phyloP scores from a whole-genome alignment of 2,329 filamentous ascomycete species.

The Didymella segeticola region DNA sequence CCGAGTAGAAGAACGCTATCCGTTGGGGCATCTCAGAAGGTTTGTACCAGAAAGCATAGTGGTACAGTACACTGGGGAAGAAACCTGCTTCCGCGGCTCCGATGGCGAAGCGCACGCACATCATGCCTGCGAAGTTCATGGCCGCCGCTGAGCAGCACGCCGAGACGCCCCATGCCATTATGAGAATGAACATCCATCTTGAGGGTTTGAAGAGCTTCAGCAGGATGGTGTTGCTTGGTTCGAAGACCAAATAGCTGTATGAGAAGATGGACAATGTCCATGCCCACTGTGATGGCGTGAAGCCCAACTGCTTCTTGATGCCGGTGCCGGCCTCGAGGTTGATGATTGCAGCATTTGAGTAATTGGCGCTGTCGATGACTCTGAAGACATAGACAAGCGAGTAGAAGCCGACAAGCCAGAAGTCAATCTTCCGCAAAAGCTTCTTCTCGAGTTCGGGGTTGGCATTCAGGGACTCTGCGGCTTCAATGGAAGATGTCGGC shows the following conservation, averaged over 20 bases:
- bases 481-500: background rate
- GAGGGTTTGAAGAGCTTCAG: slow-evolving; percentile 27
- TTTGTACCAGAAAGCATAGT: slow-evolving; percentile 60
- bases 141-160: slow-evolving; percentile 26
- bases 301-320: slow-evolving; percentile 43
- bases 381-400: slow-evolving; percentile 41
- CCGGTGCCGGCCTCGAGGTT: slow-evolving; percentile 42
- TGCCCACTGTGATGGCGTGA: slow-evolving; percentile 39
- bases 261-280: slow-evolving; percentile 44
- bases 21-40: slow-evolving; percentile 28
- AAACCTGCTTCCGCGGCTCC: slow-evolving; percentile 25
- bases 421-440: slow-evolving; percentile 36
- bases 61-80: slow-evolving; percentile 48
- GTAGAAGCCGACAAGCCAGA: slow-evolving; percentile 40
- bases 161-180: slow-evolving; percentile 34
- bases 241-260: slow-evolving; percentile 41
- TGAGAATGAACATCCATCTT: slow-evolving; percentile 30
- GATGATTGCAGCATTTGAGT: slow-evolving; percentile 45
- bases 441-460: slow-evolving; percentile 17
- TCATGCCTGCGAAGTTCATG: slow-evolving; percentile 29
- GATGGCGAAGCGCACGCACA: slow-evolving; percentile 30
- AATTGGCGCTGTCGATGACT: slow-evolving; percentile 38
- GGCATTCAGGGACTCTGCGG: background rate
- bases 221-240: slow-evolving; percentile 31
- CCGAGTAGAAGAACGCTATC: slow-evolving; percentile 55